Conservation (phyloP, 148 eudicot genomes). For the Nyssa sinensis region DNA sequence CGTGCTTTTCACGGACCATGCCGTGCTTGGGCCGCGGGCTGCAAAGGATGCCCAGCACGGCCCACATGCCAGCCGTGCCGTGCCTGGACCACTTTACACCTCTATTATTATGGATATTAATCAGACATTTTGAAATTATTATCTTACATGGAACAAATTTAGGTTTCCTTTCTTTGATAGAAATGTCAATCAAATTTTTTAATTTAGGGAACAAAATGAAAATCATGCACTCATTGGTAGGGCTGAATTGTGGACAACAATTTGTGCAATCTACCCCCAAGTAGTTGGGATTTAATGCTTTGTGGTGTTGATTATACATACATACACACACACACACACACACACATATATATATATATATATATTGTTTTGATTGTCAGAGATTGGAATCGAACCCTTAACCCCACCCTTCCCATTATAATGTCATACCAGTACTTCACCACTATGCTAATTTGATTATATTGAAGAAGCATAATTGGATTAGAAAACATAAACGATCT, state of each 20-base stretch:
- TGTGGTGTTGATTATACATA: not conserved
- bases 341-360: too few species aligned
- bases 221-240: not conserved
- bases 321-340: too few species aligned
- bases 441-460: too few species aligned
- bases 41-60: too few species aligned
- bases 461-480: not conserved
- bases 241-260: not conserved
- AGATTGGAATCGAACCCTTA: too few species aligned
- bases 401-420: too few species aligned
- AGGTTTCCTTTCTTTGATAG: not conserved
- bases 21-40: too few species aligned
- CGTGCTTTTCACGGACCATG: too few species aligned
- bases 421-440: not conserved
- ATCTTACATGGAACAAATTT: not conserved
- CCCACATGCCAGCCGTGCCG: too few species aligned
- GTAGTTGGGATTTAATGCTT: not conserved
- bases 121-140: not conserved
- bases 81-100: too few species aligned
- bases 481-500: not conserved
- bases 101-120: not conserved
- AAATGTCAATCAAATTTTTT: not conserved
- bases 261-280: not conserved
- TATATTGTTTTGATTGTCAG: too few species aligned
- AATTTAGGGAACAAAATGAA: not conserved